Conservation (phyloP, 1,284 basidiomycete genomes). For the Tetrapyrgos nigripes region DNA sequence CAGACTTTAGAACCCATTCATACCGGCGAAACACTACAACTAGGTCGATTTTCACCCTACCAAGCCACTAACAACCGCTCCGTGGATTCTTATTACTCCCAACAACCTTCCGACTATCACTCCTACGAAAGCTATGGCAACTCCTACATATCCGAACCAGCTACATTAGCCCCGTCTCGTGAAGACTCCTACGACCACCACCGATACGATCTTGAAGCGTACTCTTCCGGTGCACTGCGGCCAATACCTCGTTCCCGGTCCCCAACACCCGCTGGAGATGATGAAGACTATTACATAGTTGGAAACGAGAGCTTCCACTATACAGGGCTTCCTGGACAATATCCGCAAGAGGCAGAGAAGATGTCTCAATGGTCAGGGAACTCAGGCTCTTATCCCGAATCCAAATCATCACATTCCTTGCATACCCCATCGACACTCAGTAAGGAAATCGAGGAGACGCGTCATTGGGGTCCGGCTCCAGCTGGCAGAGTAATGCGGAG, state of each 20-base stretch:
- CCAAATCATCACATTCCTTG: slow-evolving; percentile 1
- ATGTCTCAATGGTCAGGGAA: slow-evolving; percentile 14
- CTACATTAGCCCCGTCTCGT: slow-evolving; percentile 25
- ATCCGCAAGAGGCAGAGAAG: slow-evolving; percentile 41
- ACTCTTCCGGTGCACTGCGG: slow-evolving; percentile 65
- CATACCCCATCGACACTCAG: slow-evolving; percentile 27
- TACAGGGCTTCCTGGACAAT: slow-evolving; percentile 43
- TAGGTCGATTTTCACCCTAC: slow-evolving; percentile 32
- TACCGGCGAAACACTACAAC: slow-evolving; percentile 55
- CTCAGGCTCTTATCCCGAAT: not conserved
- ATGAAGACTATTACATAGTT: slow-evolving; percentile 69
- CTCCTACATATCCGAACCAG: slow-evolving; percentile 5
- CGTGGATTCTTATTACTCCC: slow-evolving; percentile 24
- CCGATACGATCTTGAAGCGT: slow-evolving; percentile 66
- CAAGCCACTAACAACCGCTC: slow-evolving; percentile 18
- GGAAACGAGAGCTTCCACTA: slow-evolving; percentile 61
- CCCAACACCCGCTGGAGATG: slow-evolving; percentile 73
- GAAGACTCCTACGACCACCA: slow-evolving; percentile 50
- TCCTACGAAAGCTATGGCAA: slow-evolving; percentile 8
- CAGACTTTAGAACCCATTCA: slow-evolving; percentile 54
- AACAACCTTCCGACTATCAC: slow-evolving; percentile 11
- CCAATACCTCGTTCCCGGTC: slow-evolving; percentile 67
- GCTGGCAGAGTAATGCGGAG: slow-evolving; percentile 77
- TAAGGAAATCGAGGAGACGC: slow-evolving; percentile 61
- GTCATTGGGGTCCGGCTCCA: slow-evolving; percentile 89